Conservation (phyloP, 2,329 filamentous ascomycete genomes). For the Fusarium acutatum region DNA sequence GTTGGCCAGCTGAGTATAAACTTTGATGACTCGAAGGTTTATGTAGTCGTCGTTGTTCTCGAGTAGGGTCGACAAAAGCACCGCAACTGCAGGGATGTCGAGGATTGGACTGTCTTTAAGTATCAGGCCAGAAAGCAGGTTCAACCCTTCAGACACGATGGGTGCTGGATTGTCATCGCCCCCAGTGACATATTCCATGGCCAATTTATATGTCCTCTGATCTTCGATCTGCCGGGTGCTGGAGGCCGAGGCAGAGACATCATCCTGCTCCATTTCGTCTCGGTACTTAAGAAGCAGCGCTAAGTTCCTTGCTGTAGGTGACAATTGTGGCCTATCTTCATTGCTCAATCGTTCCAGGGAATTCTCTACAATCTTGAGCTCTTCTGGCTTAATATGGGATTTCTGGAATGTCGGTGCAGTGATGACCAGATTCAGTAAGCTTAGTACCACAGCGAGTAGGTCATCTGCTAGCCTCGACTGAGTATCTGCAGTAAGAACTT, state of each 20-base stretch:
- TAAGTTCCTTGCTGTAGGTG: slow-evolving; percentile 65
- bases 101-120: slow-evolving; percentile 63
- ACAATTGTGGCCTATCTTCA: slow-evolving; percentile 52
- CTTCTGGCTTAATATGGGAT: slow-evolving; percentile 52
- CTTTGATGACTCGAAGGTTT: slow-evolving; percentile 72
- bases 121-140: slow-evolving; percentile 67
- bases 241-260: slow-evolving; percentile 49
- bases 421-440: slow-evolving; percentile 68
- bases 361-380: slow-evolving; percentile 57
- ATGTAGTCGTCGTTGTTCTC: slow-evolving; percentile 76
- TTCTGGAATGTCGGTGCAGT: slow-evolving; percentile 65
- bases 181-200: slow-evolving; percentile 69
- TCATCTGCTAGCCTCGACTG: slow-evolving; percentile 56
- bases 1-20: slow-evolving; percentile 68
- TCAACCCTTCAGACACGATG: slow-evolving; percentile 72
- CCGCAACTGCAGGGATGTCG: slow-evolving; percentile 71
- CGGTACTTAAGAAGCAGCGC: slow-evolving; percentile 64
- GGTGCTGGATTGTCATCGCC: slow-evolving; percentile 69
- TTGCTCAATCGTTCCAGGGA: slow-evolving; percentile 56
- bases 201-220: slow-evolving; percentile 68
- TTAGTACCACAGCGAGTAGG: slow-evolving; percentile 62
- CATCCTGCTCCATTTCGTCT: slow-evolving; percentile 59
- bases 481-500: slow-evolving; percentile 63
- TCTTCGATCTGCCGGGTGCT: slow-evolving; percentile 65
- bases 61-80: slow-evolving; percentile 70